phyloP scores from a whole-genome alignment of 176 grass and related monocot species.

The Hordeum marinum region DNA sequence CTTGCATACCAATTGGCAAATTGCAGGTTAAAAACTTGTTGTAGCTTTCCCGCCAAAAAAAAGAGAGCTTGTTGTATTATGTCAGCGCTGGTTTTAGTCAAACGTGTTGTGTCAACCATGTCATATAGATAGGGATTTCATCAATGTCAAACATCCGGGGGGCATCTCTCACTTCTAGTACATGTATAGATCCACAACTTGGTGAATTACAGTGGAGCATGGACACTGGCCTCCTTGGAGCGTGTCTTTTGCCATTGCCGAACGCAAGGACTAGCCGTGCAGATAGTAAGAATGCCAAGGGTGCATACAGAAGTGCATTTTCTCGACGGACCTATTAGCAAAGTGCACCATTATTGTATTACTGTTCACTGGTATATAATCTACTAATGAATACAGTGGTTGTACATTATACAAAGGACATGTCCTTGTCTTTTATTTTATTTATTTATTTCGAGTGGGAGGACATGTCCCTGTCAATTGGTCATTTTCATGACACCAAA shows the following conservation, averaged over 20 bases:
- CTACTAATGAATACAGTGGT: neutral
- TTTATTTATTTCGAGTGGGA: neutral
- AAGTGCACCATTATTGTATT: neutral
- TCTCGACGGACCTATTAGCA: neutral
- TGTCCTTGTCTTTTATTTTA: neutral
- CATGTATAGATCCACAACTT: neutral
- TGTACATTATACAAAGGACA: neutral
- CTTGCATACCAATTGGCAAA: neutral
- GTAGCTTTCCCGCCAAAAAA: neutral
- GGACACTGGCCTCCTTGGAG: neutral
- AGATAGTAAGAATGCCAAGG: neutral
- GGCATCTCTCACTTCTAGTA: too few relatives aligned
- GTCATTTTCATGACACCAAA: conserved; percentile 19
- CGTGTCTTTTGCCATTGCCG: neutral
- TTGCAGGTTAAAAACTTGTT: neutral
- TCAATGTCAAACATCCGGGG: too few relatives aligned
- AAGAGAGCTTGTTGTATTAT: neutral
- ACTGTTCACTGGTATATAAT: neutral
- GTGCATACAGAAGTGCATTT: neutral
- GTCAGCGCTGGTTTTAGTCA: neutral
- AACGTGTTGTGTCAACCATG: neutral
- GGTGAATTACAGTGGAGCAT: neutral
- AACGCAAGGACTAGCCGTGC: neutral
- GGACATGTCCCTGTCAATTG: neutral
- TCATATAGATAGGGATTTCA: neutral